Evolutionary conservation across 164 flowering plant species (phyloP).

Genomic region (Liriodendron chinense): DNA sequence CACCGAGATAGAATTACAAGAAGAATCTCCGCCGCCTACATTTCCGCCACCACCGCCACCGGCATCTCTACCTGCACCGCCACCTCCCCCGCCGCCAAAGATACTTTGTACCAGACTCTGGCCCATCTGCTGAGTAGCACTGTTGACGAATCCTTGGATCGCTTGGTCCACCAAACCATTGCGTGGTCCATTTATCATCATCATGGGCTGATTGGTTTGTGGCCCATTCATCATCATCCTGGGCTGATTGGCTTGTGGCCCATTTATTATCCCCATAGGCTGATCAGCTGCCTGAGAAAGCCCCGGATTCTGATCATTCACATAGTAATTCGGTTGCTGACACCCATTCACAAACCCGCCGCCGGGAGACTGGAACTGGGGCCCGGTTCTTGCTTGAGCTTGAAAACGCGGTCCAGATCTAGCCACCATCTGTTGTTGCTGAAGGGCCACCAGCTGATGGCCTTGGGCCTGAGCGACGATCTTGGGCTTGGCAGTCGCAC

Average conservation of each 20-base stretch:
- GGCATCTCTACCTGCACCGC: not conserved
- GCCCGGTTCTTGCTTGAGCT: no score
- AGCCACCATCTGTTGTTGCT: not conserved
- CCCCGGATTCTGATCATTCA: not conserved
- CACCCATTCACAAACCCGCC: not conserved
- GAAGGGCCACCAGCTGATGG: not conserved
- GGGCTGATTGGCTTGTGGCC: not conserved
- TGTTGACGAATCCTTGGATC: not conserved
- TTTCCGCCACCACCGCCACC: not conserved
- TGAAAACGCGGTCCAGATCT: no score
- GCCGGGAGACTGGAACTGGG: not conserved
- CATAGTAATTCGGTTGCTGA: not conserved
- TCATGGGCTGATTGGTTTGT: no score
- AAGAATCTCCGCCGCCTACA: not conserved
- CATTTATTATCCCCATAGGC: not conserved
- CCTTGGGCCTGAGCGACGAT: not conserved
- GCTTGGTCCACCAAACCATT: not conserved
- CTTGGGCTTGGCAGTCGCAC: constrained; percentile 22
- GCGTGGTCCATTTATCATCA: not conserved
- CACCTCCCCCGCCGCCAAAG: not conserved
- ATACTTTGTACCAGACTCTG: not conserved
- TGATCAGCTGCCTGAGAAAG: no score
- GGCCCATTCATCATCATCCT: not conserved
- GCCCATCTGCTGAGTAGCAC: not conserved
- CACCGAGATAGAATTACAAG: no score